phyloP scores from a whole-genome alignment of 2,329 filamentous ascomycete genomes.

The Sporothrix brunneoviolacea region DNA sequence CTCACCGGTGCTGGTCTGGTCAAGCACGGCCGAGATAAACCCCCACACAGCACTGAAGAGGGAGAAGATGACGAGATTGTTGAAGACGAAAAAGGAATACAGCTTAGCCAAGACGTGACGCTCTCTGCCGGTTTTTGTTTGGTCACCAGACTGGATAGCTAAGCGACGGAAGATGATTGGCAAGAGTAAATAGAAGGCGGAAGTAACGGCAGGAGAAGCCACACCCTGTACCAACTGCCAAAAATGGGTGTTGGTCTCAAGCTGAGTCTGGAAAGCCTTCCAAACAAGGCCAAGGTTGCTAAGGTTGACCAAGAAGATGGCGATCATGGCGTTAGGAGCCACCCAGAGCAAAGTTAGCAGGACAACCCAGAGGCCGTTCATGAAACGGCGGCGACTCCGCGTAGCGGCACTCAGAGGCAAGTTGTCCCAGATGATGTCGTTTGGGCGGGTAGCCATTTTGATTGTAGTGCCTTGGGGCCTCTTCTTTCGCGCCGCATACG shows the following conservation, averaged over 20 bases:
- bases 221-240: slow-evolving; percentile 95
- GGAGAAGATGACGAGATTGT: slow-evolving; percentile 92
- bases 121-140: slow-evolving; percentile 87
- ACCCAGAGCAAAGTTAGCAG: slow-evolving; percentile 81
- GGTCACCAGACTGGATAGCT: slow-evolving; percentile 75
- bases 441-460: slow-evolving; percentile 73
- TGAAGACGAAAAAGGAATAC: slow-evolving; percentile 95
- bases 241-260: slow-evolving; percentile 55
- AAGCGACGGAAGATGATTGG: slow-evolving; percentile 88
- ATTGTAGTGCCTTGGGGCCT: slow-evolving; percentile 73
- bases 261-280: slow-evolving; percentile 61
- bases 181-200: slow-evolving; percentile 76
- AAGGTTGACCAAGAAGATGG: slow-evolving; percentile 86
- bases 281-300: slow-evolving; percentile 74
- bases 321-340: slow-evolving; percentile 87
- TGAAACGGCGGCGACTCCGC: slow-evolving; percentile 64
- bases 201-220: slow-evolving; percentile 77
- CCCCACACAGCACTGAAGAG: slow-evolving; percentile 78
- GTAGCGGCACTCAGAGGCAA: slow-evolving; percentile 63
- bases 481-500: slow-evolving; percentile 73
- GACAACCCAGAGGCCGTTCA: slow-evolving; percentile 79
- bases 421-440: slow-evolving; percentile 95
- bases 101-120: slow-evolving; percentile 85
- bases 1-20: slow-evolving; percentile 47
- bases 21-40: slow-evolving; percentile 61